Evolutionary conservation across 371 early-diverging fungal species (phyloP).

Genomic region (Mortierella sp.): DNA sequence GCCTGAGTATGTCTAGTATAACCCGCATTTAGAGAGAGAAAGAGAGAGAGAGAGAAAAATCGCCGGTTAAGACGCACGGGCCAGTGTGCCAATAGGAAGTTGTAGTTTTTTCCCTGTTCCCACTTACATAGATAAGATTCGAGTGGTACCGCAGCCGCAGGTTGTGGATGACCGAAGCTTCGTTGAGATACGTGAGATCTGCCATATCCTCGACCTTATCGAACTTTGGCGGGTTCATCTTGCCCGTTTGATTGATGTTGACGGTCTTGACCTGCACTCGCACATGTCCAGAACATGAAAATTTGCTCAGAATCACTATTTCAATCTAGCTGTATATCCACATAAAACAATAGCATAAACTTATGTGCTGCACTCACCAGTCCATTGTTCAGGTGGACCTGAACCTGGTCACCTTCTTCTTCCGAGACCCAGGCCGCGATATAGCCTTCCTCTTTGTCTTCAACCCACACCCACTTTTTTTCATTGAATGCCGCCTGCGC

Average conservation of each 20-base stretch:
- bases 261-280: conserved; percentile 67
- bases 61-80: too few species aligned
- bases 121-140: conserved; percentile 92
- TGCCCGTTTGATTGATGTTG: conserved; percentile 83
- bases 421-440: conserved; percentile 84
- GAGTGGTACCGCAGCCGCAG: conserved; percentile 90
- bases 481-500: conserved; percentile 84
- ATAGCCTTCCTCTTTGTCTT: conserved; percentile 91
- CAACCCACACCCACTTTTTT: conserved; percentile 97
- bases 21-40: too few species aligned
- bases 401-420: conserved; percentile 77
- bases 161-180: conserved; percentile 98
- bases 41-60: too few species aligned
- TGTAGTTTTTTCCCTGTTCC: background rate
- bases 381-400: conserved; percentile 79
- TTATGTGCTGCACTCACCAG: conserved; percentile 69
- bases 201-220: conserved; percentile 99
- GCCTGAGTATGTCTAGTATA: conserved; percentile 99
- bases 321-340: conserved; percentile 1
- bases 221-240: conserved; percentile 99
- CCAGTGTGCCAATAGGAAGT: background rate
- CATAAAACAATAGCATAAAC: background rate
- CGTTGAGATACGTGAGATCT: conserved; percentile 96
- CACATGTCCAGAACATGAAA: background rate
- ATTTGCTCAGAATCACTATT: background rate